Evolutionary conservation across 2,329 filamentous ascomycete species (phyloP), one percentile per base, ranked within the genome.

Genomic region (Aspergillus awamori): DNA sequence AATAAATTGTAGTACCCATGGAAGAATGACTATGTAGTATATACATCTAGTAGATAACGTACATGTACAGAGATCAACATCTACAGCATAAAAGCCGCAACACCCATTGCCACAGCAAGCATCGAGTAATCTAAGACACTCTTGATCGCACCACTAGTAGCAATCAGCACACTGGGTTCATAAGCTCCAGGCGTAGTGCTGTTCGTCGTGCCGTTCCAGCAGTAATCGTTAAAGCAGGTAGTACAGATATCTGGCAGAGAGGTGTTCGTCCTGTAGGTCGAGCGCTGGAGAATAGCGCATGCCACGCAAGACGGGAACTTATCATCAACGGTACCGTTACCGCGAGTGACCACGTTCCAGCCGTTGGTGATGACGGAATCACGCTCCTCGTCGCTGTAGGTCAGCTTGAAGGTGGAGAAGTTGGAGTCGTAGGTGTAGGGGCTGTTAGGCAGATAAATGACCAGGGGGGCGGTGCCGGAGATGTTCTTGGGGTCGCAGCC

Each of bases 391-490:
- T 86, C 77, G 38, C 84, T 82, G 82, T 93, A 92, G 43, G 77
- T 76, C 39, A 87, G 81, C 62, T 87, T 82, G 74, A 90, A 94
- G 53, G 94, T 97, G 2, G 89, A 90, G 6, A 89, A 84, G 80
- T 98, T 98, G 75, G 88, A 90, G 65, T 83, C 78, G 72, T 85
- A 86, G 51, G 88, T 84, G 78, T 96, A 97, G 1, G 93, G 93
- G 22, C 88, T 83, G 73, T 95, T 96, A 60, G 95, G 92, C 49
- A 98, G 76, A 80, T 99, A 99, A 65, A 97, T 91, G 64, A 97
- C 81, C 1, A 97, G 77, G 3, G 66, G 66, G 3, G 74, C 65
- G 1, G 78, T 69, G 8, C 77, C 76, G 0, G 87, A 87, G 53
- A 86, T 82, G 76, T 93, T 92, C 55, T 80, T 80, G 38, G 82